A percentile compares a stretch with the other conserved stretches of the same genome.
Conservation (phyloP, 352 stramenopile genomes). For the Achlya hypogyna region DNA sequence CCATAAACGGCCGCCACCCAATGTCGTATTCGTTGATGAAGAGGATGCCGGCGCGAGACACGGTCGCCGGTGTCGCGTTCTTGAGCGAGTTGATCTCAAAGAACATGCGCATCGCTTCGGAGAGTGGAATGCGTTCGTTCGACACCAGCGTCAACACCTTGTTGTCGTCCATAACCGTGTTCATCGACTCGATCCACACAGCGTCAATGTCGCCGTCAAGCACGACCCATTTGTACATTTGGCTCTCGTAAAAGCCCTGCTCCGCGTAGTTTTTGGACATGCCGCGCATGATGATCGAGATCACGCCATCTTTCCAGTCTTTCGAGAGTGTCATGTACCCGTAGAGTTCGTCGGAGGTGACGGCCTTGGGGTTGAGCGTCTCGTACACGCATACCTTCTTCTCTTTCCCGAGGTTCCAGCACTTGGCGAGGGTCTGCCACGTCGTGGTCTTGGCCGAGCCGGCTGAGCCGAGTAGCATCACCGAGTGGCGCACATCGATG, state of each 20-base stretch:
- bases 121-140: constrained; percentile 80
- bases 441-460: constrained; percentile 81
- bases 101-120: constrained; percentile 81
- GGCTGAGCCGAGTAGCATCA: constrained; percentile 76
- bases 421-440: constrained; percentile 78
- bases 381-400: constrained; percentile 87
- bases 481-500: constrained; percentile 81
- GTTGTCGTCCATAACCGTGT: constrained; percentile 97
- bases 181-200: constrained; percentile 91
- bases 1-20: constrained; percentile 94
- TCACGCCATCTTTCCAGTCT: constrained; percentile 83
- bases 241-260: constrained; percentile 92
- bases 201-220: constrained; percentile 83
- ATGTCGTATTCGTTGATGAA: constrained; percentile 88
- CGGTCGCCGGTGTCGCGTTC: constrained; percentile 77
- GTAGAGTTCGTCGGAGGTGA: constrained; percentile 90
- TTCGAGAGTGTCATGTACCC: constrained; percentile 88
- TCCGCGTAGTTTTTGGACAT: constrained; percentile 87
- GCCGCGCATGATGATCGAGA: constrained; percentile 86
- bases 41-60: constrained; percentile 81
- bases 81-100: constrained; percentile 88
- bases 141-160: constrained; percentile 91
- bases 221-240: constrained; percentile 87
- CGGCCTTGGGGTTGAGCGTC: constrained; percentile 81
- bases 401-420: constrained; percentile 80